Evolutionary conservation across 1,284 basidiomycete genomes (phyloP).

Genomic region (Anthracocystis setariae): DNA sequence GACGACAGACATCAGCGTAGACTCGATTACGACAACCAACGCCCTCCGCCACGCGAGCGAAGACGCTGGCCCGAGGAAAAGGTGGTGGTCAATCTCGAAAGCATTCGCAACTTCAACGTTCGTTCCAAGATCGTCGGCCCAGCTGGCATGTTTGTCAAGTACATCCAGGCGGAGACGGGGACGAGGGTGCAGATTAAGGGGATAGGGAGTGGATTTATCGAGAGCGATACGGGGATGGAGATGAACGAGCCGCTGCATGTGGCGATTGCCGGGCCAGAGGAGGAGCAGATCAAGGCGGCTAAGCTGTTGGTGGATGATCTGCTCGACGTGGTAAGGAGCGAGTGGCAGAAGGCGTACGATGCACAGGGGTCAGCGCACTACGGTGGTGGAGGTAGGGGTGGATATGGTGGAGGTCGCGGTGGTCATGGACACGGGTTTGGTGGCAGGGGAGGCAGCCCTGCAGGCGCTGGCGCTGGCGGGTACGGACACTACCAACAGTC

Average conservation of each 20-base stretch:
- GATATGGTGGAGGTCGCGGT: slow-evolving; percentile 19
- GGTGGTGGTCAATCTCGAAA: slow-evolving; percentile 81
- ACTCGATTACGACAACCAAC: slow-evolving; percentile 51
- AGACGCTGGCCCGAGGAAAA: slow-evolving; percentile 62
- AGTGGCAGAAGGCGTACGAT: slow-evolving; percentile 61
- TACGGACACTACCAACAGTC: slow-evolving; percentile 27
- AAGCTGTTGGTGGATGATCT: slow-evolving; percentile 60
- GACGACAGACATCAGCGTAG: slow-evolving; percentile 60
- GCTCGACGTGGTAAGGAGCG: slow-evolving; percentile 59
- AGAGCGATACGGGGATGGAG: slow-evolving; percentile 90
- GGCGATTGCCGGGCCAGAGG: slow-evolving; percentile 59
- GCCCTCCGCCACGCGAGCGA: slow-evolving; percentile 43
- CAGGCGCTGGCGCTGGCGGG: slow-evolving; percentile 11
- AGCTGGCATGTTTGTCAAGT: slow-evolving; percentile 89
- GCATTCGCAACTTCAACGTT: slow-evolving; percentile 94
- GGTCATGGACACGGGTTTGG: slow-evolving; percentile 15
- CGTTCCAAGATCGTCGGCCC: slow-evolving; percentile 97
- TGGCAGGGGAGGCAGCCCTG: slow-evolving; percentile 17
- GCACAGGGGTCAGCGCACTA: slow-evolving; percentile 10
- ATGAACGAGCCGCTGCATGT: slow-evolving; percentile 87
- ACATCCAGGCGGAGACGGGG: slow-evolving; percentile 94
- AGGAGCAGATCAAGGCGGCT: slow-evolving; percentile 55
- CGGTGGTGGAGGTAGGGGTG: slow-evolving; percentile 15
- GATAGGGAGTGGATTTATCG: slow-evolving; percentile 90
- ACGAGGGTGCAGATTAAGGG: slow-evolving; percentile 99